Conservation (phyloP, 768 basidiomycete species). For the Stropharia rugosoannulata region DNA sequence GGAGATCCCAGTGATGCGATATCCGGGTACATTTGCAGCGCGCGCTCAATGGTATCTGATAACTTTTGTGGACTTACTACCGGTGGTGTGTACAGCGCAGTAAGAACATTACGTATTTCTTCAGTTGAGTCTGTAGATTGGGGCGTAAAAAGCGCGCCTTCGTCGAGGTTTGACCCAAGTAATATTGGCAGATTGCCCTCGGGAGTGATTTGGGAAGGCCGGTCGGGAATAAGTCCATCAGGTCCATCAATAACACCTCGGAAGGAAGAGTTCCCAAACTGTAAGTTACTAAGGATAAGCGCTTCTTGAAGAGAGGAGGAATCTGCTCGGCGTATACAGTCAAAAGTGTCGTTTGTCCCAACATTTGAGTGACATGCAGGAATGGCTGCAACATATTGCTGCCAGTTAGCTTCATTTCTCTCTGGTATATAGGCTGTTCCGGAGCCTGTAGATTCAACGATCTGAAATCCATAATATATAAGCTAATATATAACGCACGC, state of each 20-base stretch:
- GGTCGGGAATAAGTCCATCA: conserved; percentile 32
- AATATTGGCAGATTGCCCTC: conserved; percentile 33
- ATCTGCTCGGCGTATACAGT: conserved; percentile 22
- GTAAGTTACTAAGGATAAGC: conserved; percentile 3
- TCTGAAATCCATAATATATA: conserved; percentile 18
- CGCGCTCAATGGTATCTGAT: conserved; percentile 12
- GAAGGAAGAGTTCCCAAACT: neutral
- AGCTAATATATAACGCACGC: neutral
- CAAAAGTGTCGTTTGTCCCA: conserved; percentile 25
- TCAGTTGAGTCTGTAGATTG: conserved; percentile 18
- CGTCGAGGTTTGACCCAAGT: conserved; percentile 33
- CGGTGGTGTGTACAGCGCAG: conserved; percentile 21
- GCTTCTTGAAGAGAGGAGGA: conserved; percentile 1
- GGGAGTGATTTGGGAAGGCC: conserved; percentile 29
- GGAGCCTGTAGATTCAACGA: conserved; percentile 33
- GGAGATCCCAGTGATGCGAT: conserved; percentile 39
- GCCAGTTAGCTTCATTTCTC: conserved; percentile 27
- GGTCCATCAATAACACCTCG: conserved; percentile 38
- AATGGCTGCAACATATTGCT: conserved; percentile 32
- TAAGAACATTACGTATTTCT: conserved; percentile 21
- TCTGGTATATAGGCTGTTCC: conserved; percentile 27
- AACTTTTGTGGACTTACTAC: conserved; percentile 17
- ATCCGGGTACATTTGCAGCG: conserved; percentile 38
- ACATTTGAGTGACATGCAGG: conserved; percentile 22
- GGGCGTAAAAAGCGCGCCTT: conserved; percentile 32